phyloP scores from a whole-genome alignment of 2,329 filamentous ascomycete genomes.

The Aspergillus hortae region DNA sequence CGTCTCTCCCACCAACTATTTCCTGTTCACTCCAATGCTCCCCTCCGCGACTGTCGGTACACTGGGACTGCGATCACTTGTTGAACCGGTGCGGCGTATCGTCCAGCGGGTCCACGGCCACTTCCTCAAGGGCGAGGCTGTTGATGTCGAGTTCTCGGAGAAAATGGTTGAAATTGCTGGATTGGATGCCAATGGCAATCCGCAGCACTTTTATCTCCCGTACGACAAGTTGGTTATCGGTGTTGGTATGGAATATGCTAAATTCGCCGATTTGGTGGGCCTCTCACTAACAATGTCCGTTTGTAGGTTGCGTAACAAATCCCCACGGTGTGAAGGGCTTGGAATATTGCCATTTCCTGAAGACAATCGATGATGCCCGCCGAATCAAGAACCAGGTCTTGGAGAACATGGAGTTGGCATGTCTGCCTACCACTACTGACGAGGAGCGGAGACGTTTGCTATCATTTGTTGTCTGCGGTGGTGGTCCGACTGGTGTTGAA shows the following conservation, averaged over 20 bases:
- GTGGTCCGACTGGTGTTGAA: conserved; percentile 93
- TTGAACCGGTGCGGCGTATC: conserved; percentile 88
- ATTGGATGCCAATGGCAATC: conserved; percentile 65
- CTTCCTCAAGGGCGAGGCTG: conserved; percentile 81
- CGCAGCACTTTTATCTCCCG: conserved; percentile 82
- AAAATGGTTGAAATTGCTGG: conserved; percentile 87
- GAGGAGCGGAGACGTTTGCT: conserved; percentile 81
- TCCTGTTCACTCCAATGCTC: conserved; percentile 96
- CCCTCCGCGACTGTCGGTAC: conserved; percentile 96
- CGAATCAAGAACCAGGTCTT: conserved; percentile 85
- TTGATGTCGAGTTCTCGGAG: conserved; percentile 86
- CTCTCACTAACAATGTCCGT: conserved; percentile 2
- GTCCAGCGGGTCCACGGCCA: conserved; percentile 75
- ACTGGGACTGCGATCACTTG: conserved; percentile 81
- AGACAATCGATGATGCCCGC: conserved; percentile 89
- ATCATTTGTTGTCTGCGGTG: conserved; percentile 94
- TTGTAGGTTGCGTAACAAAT: conserved; percentile 74
- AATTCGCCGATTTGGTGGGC: neutral
- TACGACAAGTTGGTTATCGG: conserved; percentile 96
- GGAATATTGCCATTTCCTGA: conserved; percentile 90
- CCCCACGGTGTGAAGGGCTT: conserved; percentile 93
- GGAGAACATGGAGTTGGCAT: conserved; percentile 84
- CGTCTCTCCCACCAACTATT: conserved; percentile 92
- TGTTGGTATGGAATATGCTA: conserved; percentile 55
- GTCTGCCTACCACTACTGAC: conserved; percentile 86